Base-by-base conservation (phyloP, 768 basidiomycete species). In the Mycena albidolilacea region DNA sequence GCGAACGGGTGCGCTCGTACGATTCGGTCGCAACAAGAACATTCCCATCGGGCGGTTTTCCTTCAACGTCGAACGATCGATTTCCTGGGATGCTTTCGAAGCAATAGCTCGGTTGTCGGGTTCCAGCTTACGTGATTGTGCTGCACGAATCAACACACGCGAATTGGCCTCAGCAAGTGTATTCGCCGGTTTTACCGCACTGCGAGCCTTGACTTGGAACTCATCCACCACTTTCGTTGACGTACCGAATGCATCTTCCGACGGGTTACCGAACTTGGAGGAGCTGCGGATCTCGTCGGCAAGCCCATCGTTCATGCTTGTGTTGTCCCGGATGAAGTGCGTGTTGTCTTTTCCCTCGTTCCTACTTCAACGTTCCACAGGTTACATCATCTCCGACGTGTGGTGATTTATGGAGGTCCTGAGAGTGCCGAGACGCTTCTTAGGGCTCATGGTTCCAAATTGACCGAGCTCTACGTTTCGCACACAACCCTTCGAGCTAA, bases 51-150 rank as follows among this genome's bases (percentile, higher is more conserved):
- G 5, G 21, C 11, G 12, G 30, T 57, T 8, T 43, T 57, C n/a
- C 21, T 48, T 35, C 44, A 14, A 58, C 30, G 2, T n/a, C 38
- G 55, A 66, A 21, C 3, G 35, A 37, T 7, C n/a, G 30, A 61
- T 69, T 17, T 19, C 67, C 21, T 69, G 67, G 67, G 11, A 38
- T 38, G 48, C 67, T 21, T 69, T 69, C 14, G 59, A 61, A 19
- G 23, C 30, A 2, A 38, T 69, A 46, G 67, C 48, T 8, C 41
- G 52, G 23, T 8, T 8, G 7, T 50, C 59, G 4, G 59, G 67
- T 19, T 44, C 65, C 12, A 58, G 12, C 9, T 37, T 67, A 9
- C 54, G 21, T 11, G 65, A 67, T 46, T 58, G 23, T 30, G 58
- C 54, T 37, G 7, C 7, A 10, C 65, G 12, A 21, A 37, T 58